Conservation (phyloP, 2,329 filamentous ascomycete species). For the Macrophomina phaseolina region DNA sequence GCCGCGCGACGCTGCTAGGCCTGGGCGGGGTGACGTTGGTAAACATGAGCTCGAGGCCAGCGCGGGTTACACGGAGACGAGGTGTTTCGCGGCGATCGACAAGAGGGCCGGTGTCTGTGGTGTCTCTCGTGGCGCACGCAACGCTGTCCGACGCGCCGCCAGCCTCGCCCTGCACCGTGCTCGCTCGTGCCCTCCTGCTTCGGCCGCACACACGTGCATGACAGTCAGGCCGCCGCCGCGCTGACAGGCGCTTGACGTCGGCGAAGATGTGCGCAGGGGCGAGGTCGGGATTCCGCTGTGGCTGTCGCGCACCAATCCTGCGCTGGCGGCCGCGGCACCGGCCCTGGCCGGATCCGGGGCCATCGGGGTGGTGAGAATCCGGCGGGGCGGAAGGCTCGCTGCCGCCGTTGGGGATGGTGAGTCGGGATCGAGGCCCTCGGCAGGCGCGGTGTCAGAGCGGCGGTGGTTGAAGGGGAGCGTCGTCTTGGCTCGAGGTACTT, state of each 20-base stretch:
- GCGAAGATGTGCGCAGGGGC: constrained; percentile 19
- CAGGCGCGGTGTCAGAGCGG: neutral
- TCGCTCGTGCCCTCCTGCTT: constrained; percentile 15
- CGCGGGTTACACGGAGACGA: constrained; percentile 8
- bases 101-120: neutral
- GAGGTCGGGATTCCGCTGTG: neutral
- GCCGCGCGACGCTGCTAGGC: constrained; percentile 16
- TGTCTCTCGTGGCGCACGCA: constrained; percentile 20
- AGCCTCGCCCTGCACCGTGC: constrained; percentile 3
- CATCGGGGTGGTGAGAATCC: constrained; percentile 1
- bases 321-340: neutral
- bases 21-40: constrained; percentile 16
- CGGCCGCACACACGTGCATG: constrained; percentile 21
- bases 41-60: constrained; percentile 21
- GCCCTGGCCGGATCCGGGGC: neutral
- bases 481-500: constrained; percentile 9
- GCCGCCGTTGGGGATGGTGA: constrained; percentile 4
- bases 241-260: constrained; percentile 27
- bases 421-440: constrained; percentile 9
- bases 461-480: neutral
- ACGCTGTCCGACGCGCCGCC: constrained; percentile 14
- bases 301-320: neutral
- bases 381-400: neutral
- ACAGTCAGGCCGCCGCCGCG: constrained; percentile 10
- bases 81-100: constrained; percentile 15